These are phyloP conservation scores for Globisporangium uncinulatum DNA, from an alignment of 352 stramenopile species.

Conservation along the genomic window DNA sequence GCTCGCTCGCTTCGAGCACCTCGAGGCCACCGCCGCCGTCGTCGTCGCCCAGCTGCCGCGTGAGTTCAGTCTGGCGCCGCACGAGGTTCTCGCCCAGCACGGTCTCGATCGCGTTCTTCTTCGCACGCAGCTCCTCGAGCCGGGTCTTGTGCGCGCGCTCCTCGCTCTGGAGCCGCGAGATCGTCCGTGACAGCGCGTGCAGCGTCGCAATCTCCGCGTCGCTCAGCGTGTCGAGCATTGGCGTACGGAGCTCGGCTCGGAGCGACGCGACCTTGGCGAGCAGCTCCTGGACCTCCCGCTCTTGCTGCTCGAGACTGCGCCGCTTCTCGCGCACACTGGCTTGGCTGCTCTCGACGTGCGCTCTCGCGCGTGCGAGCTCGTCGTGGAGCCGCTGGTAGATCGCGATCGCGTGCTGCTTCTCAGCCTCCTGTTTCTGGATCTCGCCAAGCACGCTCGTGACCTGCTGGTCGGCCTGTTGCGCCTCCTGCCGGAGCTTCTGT, in stretches of 20 bases:
- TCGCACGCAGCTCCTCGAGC: constrained; percentile 86
- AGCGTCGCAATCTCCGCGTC: constrained; percentile 40
- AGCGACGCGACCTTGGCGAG: constrained; percentile 44
- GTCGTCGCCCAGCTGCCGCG: constrained; percentile 48
- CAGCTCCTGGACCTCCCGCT: constrained; percentile 62
- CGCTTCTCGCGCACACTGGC: constrained; percentile 47
- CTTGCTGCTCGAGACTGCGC: constrained; percentile 45
- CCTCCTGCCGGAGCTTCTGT: constrained; percentile 78
- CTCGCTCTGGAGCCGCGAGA: constrained; percentile 79
- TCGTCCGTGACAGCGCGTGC: constrained; percentile 56
- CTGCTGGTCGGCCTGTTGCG: constrained; percentile 88
- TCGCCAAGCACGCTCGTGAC: constrained; percentile 78
- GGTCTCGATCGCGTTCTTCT: constrained; percentile 86
- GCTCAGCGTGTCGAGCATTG: constrained; percentile 72
- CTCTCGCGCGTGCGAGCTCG: constrained; percentile 73
- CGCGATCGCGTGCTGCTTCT: constrained; percentile 71
- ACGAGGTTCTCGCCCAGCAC: constrained; percentile 92
- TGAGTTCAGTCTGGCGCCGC: constrained; percentile 71
- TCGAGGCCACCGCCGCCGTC: constrained; percentile 23
- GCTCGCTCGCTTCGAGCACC: constrained; percentile 49
- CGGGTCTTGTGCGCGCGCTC: constrained; percentile 76
- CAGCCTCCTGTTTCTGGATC: constrained; percentile 78
- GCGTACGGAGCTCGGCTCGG: constrained; percentile 52
- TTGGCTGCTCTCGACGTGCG: constrained; percentile 66
- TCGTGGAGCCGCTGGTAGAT: constrained; percentile 72